Percentiles rank a stretch among this genome's conserved stretches.
Evolutionary conservation across 73 alveolate genomes (phyloP).

Genomic region (Durusdinium trenchii): DNA sequence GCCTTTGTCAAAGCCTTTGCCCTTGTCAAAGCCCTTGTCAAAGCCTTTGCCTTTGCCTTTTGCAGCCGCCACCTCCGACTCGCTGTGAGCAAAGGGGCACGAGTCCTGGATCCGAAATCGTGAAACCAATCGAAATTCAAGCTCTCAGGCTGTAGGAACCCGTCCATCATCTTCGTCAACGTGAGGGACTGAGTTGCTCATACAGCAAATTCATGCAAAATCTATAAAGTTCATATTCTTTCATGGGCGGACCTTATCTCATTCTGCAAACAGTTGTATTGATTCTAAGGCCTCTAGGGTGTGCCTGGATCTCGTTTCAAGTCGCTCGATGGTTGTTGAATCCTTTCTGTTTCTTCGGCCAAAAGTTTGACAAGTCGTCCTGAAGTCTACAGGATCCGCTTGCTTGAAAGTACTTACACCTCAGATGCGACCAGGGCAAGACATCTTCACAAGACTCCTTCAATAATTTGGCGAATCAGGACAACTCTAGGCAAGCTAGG

Average conservation of each 20-base stretch:
- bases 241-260: too few species aligned
- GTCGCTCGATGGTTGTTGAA: too few species aligned
- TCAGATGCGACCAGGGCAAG: background rate
- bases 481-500: background rate
- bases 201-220: too few species aligned
- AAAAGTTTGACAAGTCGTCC: background rate
- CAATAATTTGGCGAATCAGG: background rate
- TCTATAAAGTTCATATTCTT: too few species aligned
- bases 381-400: background rate
- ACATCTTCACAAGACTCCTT: too few species aligned
- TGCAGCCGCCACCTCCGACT: background rate
- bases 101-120: background rate
- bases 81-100: conserved; percentile 31
- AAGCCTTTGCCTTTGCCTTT: conserved; percentile 59
- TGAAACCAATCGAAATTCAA: too few species aligned
- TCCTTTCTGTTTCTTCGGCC: background rate
- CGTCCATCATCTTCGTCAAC: too few species aligned
- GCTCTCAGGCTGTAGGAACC: too few species aligned
- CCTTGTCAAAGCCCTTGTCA: conserved; percentile 2
- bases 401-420: background rate
- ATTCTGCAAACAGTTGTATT: too few species aligned
- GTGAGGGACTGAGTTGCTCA: too few species aligned
- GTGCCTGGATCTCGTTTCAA: too few species aligned
- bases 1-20: conserved; percentile 50
- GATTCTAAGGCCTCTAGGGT: too few species aligned